Evolutionary conservation across 2,329 filamentous ascomycete genomes (phyloP).

Genomic region (Didymella arachidicola): DNA sequence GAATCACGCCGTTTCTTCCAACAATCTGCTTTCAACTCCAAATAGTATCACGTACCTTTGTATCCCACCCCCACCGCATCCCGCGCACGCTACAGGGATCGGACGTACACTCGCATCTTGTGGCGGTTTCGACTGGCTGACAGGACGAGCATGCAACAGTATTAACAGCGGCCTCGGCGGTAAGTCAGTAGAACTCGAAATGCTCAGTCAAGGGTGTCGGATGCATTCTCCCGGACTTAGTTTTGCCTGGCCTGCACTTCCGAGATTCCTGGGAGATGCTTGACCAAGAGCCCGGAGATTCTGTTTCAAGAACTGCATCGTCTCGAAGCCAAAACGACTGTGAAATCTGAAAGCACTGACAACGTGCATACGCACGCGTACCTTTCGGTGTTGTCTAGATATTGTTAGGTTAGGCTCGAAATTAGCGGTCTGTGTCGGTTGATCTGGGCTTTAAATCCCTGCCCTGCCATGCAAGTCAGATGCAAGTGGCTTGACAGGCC

Average conservation of each 20-base stretch:
- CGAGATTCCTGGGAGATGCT: conserved; percentile 17
- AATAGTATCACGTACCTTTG: conserved; percentile 41
- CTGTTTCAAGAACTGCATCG: conserved; percentile 6
- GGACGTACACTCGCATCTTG: conserved; percentile 6
- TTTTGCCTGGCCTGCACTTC: conserved; percentile 21
- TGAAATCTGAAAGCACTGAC: conserved; percentile 15
- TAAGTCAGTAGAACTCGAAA: conserved; percentile 10
- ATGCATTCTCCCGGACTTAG: conserved; percentile 23
- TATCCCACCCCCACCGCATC: conserved; percentile 35
- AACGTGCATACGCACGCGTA: conserved; percentile 11
- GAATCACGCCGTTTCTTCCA: conserved; percentile 17
- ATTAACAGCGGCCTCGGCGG: conserved; percentile 26
- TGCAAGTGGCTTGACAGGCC: conserved; percentile 35
- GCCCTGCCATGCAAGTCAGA: conserved; percentile 37
- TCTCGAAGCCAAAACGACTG: conserved; percentile 14
- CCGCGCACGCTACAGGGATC: conserved; percentile 32
- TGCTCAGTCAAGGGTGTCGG: not conserved
- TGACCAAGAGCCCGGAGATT: not conserved
- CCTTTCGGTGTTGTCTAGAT: conserved; percentile 2
- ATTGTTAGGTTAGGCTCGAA: conserved; percentile 9
- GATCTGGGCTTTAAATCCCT: conserved; percentile 36
- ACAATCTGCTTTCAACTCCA: conserved; percentile 32
- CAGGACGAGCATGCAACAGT: conserved; percentile 10
- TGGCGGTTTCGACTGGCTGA: conserved; percentile 21
- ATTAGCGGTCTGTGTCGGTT: conserved; percentile 20